These are phyloP conservation scores for Candida ponderosae DNA, from an alignment of 805 yeast genomes.

Conservation along the genomic window DNA sequence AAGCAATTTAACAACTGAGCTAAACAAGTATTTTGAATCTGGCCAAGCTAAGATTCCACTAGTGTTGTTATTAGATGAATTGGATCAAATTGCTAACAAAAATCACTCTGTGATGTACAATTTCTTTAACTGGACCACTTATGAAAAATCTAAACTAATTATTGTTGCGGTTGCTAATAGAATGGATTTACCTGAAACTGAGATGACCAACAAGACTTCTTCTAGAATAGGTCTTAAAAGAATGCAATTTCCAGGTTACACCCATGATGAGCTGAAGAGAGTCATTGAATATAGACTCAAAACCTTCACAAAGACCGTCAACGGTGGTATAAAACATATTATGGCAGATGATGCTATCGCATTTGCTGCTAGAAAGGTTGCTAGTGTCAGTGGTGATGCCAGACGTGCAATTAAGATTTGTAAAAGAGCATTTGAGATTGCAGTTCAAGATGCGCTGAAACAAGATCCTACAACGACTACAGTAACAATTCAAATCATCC, in stretches of 20 bases:
- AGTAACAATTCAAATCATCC: constrained; percentile 58
- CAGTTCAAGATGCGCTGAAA: constrained; percentile 41
- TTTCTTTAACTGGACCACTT: constrained; percentile 96
- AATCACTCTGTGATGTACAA: constrained; percentile 87
- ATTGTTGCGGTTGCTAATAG: constrained; percentile 95
- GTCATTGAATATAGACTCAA: constrained; percentile 71
- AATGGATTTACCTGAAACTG: constrained; percentile 92
- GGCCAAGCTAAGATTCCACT: constrained; percentile 24
- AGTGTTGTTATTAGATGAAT: constrained; percentile 81
- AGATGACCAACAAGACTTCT: constrained; percentile 79
- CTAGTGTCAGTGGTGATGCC: constrained; percentile 96
- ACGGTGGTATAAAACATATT: constrained; percentile 14
- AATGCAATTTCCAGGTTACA: constrained; percentile 83
- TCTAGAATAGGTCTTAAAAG: constrained; percentile 86
- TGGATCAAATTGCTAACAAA: constrained; percentile 83
- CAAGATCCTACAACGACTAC: constrained; percentile 30
- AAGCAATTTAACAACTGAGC: constrained; percentile 31
- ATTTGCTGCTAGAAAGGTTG: constrained; percentile 89
- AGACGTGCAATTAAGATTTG: constrained; percentile 85
- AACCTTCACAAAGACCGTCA: constrained; percentile 24
- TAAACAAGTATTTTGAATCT: constrained; percentile 63
- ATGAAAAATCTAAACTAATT: constrained; percentile 66
- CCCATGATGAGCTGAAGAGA: constrained; percentile 64
- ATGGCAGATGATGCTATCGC: constrained; percentile 70
- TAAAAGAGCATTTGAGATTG: constrained; percentile 82